A percentile compares a stretch with the other conserved stretches of the same genome.
These are phyloP conservation scores for Kuraishia cidri DNA, from an alignment of 805 yeast species.

Conservation along the genomic window DNA sequence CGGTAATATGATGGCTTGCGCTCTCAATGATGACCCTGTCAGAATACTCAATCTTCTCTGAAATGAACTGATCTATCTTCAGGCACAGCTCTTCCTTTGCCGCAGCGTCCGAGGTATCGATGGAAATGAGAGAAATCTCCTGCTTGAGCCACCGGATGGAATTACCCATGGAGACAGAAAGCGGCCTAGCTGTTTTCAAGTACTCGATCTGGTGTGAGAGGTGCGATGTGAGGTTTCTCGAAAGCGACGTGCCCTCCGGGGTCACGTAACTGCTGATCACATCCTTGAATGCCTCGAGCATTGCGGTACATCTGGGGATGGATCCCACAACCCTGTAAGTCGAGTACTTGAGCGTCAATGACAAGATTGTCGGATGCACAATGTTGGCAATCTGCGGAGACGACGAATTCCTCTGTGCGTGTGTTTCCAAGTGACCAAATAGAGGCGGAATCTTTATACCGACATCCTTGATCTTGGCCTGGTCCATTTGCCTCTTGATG, in stretches of 20 bases:
- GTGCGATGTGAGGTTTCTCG: conserved; percentile 83
- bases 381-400: conserved; percentile 52
- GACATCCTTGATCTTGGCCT: conserved; percentile 34
- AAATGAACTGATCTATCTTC: conserved; percentile 71
- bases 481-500: conserved; percentile 43
- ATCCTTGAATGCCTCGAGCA: conserved; percentile 76
- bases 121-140: conserved; percentile 75
- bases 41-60: conserved; percentile 78
- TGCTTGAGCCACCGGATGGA: conserved; percentile 97
- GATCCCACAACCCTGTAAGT: conserved; percentile 88
- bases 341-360: conserved; percentile 72
- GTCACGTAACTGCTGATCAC: conserved; percentile 78
- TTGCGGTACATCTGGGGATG: conserved; percentile 71
- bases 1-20: conserved; percentile 68
- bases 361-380: conserved; percentile 80
- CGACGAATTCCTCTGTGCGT: conserved; percentile 62
- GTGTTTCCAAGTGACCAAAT: conserved; percentile 73
- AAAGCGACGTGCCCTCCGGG: conserved; percentile 76
- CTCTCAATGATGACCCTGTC: conserved; percentile 75
- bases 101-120: conserved; percentile 55
- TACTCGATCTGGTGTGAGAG: conserved; percentile 90
- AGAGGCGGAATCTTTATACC: conserved; percentile 49
- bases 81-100: conserved; percentile 61
- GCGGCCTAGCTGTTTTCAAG: conserved; percentile 82
- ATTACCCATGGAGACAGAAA: conserved; percentile 93